These are phyloP conservation scores for Iris pallida DNA, from an alignment of 116 monocot genomes.

Conservation along the genomic window DNA sequence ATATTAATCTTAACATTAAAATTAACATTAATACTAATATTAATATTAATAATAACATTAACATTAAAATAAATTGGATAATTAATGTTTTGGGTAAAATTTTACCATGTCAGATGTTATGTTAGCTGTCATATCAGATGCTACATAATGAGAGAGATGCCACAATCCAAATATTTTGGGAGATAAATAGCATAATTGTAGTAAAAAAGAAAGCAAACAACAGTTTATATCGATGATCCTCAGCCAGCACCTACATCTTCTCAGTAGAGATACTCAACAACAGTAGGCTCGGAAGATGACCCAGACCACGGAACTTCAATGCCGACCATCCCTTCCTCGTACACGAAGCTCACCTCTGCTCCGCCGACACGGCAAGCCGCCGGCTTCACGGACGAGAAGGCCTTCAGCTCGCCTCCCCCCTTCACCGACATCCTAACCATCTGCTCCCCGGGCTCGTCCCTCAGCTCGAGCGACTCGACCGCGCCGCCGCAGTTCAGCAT, in stretches of 20 bases:
- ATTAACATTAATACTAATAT: no score
- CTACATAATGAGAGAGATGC: no score
- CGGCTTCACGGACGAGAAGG: slow-evolving; percentile 51
- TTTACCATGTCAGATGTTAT: no score
- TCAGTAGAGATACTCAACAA: slow-evolving; percentile 44
- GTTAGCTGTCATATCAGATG: no score
- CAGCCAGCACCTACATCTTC: not conserved
- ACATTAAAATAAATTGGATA: no score
- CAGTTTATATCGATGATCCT: no score
- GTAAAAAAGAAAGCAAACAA: not conserved
- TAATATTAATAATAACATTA: no score
- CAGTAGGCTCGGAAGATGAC: slow-evolving; percentile 25
- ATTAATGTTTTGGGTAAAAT: no score
- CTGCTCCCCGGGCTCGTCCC: not conserved
- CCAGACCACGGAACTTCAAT: slow-evolving; percentile 63
- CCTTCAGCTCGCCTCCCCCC: slow-evolving; percentile 61
- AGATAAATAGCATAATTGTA: no score
- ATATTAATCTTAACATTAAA: no score
- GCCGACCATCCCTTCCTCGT: slow-evolving; percentile 31
- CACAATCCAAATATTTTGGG: no score
- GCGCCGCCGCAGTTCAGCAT: slow-evolving; percentile 79
- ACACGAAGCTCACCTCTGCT: slow-evolving; percentile 37
- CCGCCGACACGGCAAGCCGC: slow-evolving; percentile 40
- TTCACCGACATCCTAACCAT: slow-evolving; percentile 35
- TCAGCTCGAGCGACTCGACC: slow-evolving; percentile 22